These are phyloP conservation scores for Cenchrus fungigraminus DNA, from an alignment of 176 grass and related monocot genomes.

Conservation along the genomic window DNA sequence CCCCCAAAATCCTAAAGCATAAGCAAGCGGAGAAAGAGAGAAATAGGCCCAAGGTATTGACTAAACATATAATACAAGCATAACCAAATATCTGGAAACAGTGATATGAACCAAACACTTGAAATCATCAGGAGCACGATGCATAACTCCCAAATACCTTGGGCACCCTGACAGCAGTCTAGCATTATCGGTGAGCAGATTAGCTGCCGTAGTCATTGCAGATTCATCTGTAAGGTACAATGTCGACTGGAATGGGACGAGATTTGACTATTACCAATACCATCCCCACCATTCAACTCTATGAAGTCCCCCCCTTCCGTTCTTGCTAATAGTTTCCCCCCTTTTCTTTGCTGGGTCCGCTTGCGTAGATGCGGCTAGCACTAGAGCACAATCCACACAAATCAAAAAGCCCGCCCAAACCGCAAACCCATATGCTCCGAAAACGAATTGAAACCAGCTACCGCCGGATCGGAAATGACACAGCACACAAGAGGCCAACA, in stretches of 20 bases:
- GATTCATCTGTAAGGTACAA: background rate
- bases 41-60: background rate
- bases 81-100: background rate
- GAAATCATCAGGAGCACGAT: background rate
- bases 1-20: background rate
- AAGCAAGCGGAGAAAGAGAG: background rate
- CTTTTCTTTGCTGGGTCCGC: background rate
- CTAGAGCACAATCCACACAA: background rate
- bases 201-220: background rate
- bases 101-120: background rate
- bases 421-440: background rate
- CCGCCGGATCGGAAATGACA: slow-evolving; percentile 18
- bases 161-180: background rate
- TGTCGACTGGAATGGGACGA: background rate
- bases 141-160: background rate
- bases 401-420: slow-evolving; percentile 5
- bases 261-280: slow-evolving; percentile 3
- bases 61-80: background rate
- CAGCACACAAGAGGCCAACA: background rate
- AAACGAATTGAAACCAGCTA: background rate
- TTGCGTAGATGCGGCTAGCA: background rate
- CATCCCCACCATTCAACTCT: background rate
- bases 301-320: background rate
- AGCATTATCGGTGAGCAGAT: background rate
- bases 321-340: background rate